These are phyloP conservation scores for Nannochloropsis granulata DNA, from an alignment of 108 stramenopile species.

Conservation along the genomic window DNA sequence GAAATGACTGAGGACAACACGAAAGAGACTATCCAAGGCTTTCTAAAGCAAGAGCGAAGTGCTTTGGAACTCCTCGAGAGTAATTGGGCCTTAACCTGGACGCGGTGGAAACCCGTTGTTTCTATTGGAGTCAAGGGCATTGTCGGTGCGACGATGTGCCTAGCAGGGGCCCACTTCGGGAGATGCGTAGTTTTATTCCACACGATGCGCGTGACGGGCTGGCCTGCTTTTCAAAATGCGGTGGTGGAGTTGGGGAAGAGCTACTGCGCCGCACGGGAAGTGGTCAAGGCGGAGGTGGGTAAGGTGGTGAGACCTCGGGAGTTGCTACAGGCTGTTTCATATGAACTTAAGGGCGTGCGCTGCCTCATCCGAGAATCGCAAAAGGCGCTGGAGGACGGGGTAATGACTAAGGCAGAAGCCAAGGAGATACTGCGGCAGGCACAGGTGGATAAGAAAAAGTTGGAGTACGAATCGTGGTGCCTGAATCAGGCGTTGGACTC, in stretches of 20 bases:
- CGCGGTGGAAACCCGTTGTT: neutral
- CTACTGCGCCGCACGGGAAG: neutral
- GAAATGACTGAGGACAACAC: neutral
- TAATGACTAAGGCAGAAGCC: neutral
- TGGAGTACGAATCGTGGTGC: neutral
- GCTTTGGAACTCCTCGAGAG: neutral
- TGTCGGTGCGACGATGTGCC: neutral
- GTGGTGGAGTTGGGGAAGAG: neutral
- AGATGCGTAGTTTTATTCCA: neutral
- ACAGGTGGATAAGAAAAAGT: neutral
- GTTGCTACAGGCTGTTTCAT: neutral
- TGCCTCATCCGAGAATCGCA: neutral
- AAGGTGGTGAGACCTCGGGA: neutral
- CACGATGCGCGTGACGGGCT: neutral
- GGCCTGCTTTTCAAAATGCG: neutral
- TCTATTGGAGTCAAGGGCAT: neutral
- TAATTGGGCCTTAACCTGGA: neutral
- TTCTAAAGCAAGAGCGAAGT: neutral
- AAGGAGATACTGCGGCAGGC: neutral
- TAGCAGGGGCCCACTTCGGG: neutral
- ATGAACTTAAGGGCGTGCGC: neutral
- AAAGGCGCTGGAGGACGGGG: neutral
- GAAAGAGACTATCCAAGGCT: neutral
- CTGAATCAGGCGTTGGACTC: neutral
- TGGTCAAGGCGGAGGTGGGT: neutral